Base-by-base conservation (phyloP, 2,329 filamentous ascomycete species). In the Gremmenia infestans region DNA sequence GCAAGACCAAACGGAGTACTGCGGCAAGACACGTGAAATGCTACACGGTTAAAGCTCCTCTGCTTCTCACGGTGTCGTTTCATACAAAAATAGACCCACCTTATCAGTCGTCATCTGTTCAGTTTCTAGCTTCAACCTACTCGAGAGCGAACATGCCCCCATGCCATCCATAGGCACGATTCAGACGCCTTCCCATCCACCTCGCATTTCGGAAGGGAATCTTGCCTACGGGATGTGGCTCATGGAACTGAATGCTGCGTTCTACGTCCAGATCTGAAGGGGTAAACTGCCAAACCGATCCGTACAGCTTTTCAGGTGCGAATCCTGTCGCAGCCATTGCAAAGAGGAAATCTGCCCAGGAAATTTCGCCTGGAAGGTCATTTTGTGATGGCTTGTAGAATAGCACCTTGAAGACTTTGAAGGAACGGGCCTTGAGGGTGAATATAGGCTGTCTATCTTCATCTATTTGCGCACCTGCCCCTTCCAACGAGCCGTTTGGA, bases 231-330 rank as follows among this genome's bases (percentile, higher is more conserved):
- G 81, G 80, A 66, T 86, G 81, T 2, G 82, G 82, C 63, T 85
- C 81, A 59, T 86, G 81, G 58, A 85, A 81, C 53, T 82, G 78
- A 35, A 86, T 85, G 23, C 73, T 75, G 4, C 76, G 67, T 40
- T 75, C 70, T 0, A 76, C 71, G 52, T 77, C 72, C 4, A 63
- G 35, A 8, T 19, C 53, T 0, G 37, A 42, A 3, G 77, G 78
- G 14, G 70, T 72, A 58, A 86, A 86, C 11, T 83, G 78, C 83
- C 83, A 86, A 0, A 78, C 78, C 1, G 79, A 85, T 0, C 81
- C 81, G 56, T 83, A 82, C 0, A 85, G 72, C 67, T 86, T 85
- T 67, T 81, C 70, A 0, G 74, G 74, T 0, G 63, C 57, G 52
- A 86, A 83, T 0, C 81, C 82, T 0, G 73, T 72, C 0, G 71